These are phyloP conservation scores for Candida broadrunensis DNA, from an alignment of 805 yeast species.

Conservation along the genomic window DNA sequence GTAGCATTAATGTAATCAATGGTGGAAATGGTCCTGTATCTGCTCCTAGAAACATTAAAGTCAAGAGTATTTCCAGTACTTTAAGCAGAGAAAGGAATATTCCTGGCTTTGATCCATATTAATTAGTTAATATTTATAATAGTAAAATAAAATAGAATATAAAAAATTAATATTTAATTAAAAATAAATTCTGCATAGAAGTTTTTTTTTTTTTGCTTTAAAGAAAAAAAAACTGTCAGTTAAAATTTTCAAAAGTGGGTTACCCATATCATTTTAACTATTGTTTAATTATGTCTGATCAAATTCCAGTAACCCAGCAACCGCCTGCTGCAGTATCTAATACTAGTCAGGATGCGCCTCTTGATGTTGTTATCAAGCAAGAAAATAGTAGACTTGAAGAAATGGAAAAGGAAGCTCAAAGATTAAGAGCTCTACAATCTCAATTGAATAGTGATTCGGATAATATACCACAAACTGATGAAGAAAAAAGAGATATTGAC, in stretches of 20 bases:
- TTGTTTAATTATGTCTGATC: constrained; percentile 35
- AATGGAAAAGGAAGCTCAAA: constrained; percentile 63
- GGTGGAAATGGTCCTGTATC: background rate
- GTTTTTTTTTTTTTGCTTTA: too few species aligned
- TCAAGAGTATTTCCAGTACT: constrained; percentile 13
- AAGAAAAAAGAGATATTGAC: constrained; percentile 63
- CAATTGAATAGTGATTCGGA: constrained; percentile 11
- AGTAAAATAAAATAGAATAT: too few species aligned
- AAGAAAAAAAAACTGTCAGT: too few species aligned
- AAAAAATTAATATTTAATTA: too few species aligned
- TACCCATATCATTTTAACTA: too few species aligned
- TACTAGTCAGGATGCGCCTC: background rate
- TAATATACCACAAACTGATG: constrained; percentile 16
- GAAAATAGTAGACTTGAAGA: constrained; percentile 35
- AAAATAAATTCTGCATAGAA: too few species aligned
- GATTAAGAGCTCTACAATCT: constrained; percentile 56
- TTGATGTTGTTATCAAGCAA: background rate
- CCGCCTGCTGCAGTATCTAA: background rate
- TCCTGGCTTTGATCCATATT: constrained; percentile 7
- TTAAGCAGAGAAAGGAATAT: constrained; percentile 18
- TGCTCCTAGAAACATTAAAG: constrained; percentile 23
- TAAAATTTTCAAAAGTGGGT: too few species aligned
- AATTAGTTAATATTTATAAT: too few species aligned
- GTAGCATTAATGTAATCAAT: background rate
- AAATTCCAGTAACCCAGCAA: constrained; percentile 22